phyloP scores from a whole-genome alignment of 192 early-diverging fungal genomes.

The Coemansia sp. region DNA sequence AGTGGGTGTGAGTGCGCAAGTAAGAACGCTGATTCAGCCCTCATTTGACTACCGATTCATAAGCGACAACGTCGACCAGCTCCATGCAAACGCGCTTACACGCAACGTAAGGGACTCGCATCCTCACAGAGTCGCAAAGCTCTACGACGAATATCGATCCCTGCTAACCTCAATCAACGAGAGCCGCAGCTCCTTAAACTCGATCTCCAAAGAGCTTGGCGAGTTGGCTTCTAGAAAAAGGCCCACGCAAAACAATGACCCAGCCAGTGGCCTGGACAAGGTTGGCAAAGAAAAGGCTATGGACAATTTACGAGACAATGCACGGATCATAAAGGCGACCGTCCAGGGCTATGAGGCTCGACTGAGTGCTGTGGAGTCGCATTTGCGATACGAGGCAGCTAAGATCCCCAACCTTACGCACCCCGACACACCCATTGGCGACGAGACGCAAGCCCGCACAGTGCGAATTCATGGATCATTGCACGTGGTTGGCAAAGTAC shows the following conservation, averaged over 20 bases:
- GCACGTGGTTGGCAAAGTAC: slow-evolving; percentile 26
- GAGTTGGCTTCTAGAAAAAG: slow-evolving; percentile 23
- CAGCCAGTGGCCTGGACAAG: slow-evolving; percentile 4
- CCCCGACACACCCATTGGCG: slow-evolving; percentile 71
- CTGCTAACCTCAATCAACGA: slow-evolving; percentile 34
- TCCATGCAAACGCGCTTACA: slow-evolving; percentile 52
- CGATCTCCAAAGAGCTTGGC: slow-evolving; percentile 49
- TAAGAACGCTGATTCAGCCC: slow-evolving; percentile 29
- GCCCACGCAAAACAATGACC: slow-evolving; percentile 31
- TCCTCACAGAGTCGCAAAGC: slow-evolving; percentile 51
- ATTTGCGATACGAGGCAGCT: slow-evolving; percentile 64
- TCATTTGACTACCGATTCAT: slow-evolving; percentile 65
- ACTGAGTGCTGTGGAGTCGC: slow-evolving; percentile 55
- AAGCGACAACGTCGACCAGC: slow-evolving; percentile 51
- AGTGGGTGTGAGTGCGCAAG: background rate
- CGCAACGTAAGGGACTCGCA: slow-evolving; percentile 61
- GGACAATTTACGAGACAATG: slow-evolving; percentile 36
- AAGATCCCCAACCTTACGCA: slow-evolving; percentile 82
- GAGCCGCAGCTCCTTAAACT: slow-evolving; percentile 50
- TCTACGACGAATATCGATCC: slow-evolving; percentile 52
- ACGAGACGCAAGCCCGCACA: slow-evolving; percentile 65
- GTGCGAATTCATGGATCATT: slow-evolving; percentile 49
- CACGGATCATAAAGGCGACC: slow-evolving; percentile 60
- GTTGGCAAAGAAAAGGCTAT: slow-evolving; percentile 8
- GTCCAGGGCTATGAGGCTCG: slow-evolving; percentile 58